Base-by-base conservation (phyloP, 2,329 filamentous ascomycete species). In the Paramyrothecium sp. region DNA sequence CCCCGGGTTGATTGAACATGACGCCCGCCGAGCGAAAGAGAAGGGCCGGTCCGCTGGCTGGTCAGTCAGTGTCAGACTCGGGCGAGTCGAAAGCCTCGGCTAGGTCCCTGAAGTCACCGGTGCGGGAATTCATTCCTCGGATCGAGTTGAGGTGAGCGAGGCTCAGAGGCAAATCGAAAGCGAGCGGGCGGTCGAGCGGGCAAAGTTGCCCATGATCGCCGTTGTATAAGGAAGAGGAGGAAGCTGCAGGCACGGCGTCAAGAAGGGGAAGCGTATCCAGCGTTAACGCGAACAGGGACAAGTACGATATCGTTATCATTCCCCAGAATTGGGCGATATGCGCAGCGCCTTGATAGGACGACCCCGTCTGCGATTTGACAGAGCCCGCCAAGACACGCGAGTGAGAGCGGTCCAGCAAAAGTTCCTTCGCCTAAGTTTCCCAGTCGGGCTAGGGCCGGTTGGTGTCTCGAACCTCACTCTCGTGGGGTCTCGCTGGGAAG, bases 341-440 rank as follows among this genome's bases (percentile, higher is more conserved):
- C 61, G 58, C 57, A 55, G 48, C 55, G 61, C 49, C 63, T 19
- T 50, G 53, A 55, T 52, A 47, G 54, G 57, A 54, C 51, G 51
- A 56, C 55, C 55, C 56, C 60, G 56, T 55, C 56, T 53, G 47
- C 56, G 60, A 26, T 47, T 51, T 57, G 53, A 47, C 53, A 53
- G 58, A 56, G 66, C 62, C 65, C 60, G 68, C 66, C 72, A 72
- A 73, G 71, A 65, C 66, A 69, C 68, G 64, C 62, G 69, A 63
- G 66, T 65, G 66, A 67, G 67, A 66, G 69, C 66, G 62, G 65
- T 67, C 67, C 67, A 70, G 71, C 73, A 75, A 75, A 75, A 75
- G 73, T 75, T 71, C 71, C 72, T 61, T 74, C 67, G 71, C 67
- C 67, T 69, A 73, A 65, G 53, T 70, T 71, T 64, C 69, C 69